Base-by-base conservation (phyloP, 2,329 filamentous ascomycete genomes). In the Pleoardoris graminearum region DNA sequence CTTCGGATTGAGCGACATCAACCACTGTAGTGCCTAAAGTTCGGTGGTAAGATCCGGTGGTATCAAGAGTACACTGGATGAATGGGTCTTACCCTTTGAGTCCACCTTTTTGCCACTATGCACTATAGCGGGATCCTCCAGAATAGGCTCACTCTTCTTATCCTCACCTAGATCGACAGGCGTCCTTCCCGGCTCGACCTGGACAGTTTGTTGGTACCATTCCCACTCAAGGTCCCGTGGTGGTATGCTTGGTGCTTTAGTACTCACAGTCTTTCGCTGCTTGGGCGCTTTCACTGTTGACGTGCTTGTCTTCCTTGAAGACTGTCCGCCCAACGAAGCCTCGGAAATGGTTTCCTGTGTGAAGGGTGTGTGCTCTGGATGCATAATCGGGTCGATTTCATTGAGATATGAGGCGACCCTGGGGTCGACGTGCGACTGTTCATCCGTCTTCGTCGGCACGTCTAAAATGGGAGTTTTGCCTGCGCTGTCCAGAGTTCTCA, bases 401-500 rank as follows among this genome's bases (percentile, higher is more conserved):
- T 47, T 30, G n/a, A 54, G 33, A 30, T 48, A 54, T 12, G 48
- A 53, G 3, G 41, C 38, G 16, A 59, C 38, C 19, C 50, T 22
- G 7, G 46, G 16, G 19, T 47, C 49, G 22, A 39, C 48, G 11
- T 48, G 43, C n/a, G 44, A 44, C n/a, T 48, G 43, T 22, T 19
- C 25, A 12, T 48, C 16, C 12, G 8, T 29, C 14, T 29, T 32
- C 4, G 25, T 14, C 16, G 42, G 17, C 4, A 17, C 35, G 14
- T 49, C 16, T 11, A 60, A 19, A 14, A 64, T 59, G 2, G 63
- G 63, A 3, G 64, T 66, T 10, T 47, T 46, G 11, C 59, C 63
- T 22, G 47, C 48, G 38, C 59, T 62, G 33, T 68, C 45, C 11
- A 67, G 29, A 3, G 63, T 67, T n/a, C 58, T 62, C 10, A 64